Evolutionary conservation across 1,284 basidiomycete genomes (phyloP).

Genomic region (Testicularia cyperi): DNA sequence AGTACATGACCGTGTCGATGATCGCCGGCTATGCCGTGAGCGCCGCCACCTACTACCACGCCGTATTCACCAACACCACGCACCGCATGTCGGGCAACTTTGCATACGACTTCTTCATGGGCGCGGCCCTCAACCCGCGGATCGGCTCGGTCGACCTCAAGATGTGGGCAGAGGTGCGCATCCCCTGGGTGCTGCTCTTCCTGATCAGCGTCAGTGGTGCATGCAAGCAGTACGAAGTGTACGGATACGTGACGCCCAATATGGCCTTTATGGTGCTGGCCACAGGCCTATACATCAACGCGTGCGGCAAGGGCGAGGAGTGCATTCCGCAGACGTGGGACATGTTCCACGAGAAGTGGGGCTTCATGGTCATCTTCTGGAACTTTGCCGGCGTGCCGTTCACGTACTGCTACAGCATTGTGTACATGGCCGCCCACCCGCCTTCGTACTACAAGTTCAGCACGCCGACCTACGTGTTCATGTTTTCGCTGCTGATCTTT

Average conservation of each 20-base stretch:
- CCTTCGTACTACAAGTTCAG: conserved; percentile 85
- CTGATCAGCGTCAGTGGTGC: conserved; percentile 87
- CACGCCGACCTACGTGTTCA: conserved; percentile 70
- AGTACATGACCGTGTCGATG: conserved; percentile 93
- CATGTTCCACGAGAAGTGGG: conserved; percentile 60
- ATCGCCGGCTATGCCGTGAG: conserved; percentile 76
- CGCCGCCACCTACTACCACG: conserved; percentile 54
- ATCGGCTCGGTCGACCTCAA: conserved; percentile 92
- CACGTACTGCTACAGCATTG: conserved; percentile 77
- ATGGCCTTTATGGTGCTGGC: conserved; percentile 96
- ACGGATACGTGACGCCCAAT: conserved; percentile 91
- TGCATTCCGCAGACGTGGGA: conserved; percentile 97
- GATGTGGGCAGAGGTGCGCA: conserved; percentile 98
- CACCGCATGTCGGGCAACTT: conserved; percentile 86
- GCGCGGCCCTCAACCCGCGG: conserved; percentile 88
- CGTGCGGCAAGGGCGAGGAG: conserved; percentile 72
- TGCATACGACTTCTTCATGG: conserved; percentile 76
- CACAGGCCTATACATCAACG: conserved; percentile 94
- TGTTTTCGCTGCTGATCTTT: conserved; percentile 50
- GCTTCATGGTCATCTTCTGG: conserved; percentile 62
- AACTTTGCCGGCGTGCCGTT: conserved; percentile 83
- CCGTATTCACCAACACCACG: conserved; percentile 52
- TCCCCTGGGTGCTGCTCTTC: conserved; percentile 96
- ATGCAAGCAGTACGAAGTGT: conserved; percentile 83
- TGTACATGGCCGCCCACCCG: conserved; percentile 96